Base-by-base conservation (phyloP, 495 filamentous ascomycete species). In the Cairneyella variabilis region DNA sequence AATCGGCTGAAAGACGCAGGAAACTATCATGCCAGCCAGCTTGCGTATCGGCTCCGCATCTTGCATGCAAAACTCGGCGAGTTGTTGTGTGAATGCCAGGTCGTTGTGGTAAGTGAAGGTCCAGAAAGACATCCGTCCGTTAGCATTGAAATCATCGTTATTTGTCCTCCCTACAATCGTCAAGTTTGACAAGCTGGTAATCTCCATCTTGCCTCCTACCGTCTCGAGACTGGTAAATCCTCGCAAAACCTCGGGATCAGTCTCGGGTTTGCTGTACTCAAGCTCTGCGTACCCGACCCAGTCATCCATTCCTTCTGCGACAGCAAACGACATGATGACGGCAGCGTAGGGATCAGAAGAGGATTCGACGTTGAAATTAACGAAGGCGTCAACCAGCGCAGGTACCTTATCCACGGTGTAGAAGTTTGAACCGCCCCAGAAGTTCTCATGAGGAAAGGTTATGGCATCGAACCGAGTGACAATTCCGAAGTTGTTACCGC, bases 401-500 rank as follows among this genome's bases (percentile, higher is more conserved):
- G 48, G 43, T 5, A 53, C 44, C n/a, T 46, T 60, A 17, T 41
- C 43, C 3, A 38, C 27, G 26, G 11, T 34, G 28, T 53, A 59
- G 12, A 60, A 11, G 37, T 40, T 27, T 5, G 48, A 26, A 5
- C 76, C 79, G 14, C 71, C 75, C 63, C 69, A 78, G 14, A 81
- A 57, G 3, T 65, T 51, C 17, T 66, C 71, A n/a, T 64, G 61
- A 2, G 70, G 63, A 43, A 79, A 77, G 0, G 79, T 78, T n/a
- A 30, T 17, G 20, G 53, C 26, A 44, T 79, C 71, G 45, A 75
- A 77, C n/a, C 70, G 68, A 2, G 78, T 83, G 2, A 83, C 75
- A 25, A 83, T 72, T 0, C 78, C 79, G 53, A 79, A 80, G 61
- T 81, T 81, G 58, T 68, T 73, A 1, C 64, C 50, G 12, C 79